Percentiles rank a stretch among this genome's conserved stretches.
These are phyloP conservation scores for Curvularia spicifera DNA, from an alignment of 2,329 filamentous ascomycete species.

Conservation along the genomic window DNA sequence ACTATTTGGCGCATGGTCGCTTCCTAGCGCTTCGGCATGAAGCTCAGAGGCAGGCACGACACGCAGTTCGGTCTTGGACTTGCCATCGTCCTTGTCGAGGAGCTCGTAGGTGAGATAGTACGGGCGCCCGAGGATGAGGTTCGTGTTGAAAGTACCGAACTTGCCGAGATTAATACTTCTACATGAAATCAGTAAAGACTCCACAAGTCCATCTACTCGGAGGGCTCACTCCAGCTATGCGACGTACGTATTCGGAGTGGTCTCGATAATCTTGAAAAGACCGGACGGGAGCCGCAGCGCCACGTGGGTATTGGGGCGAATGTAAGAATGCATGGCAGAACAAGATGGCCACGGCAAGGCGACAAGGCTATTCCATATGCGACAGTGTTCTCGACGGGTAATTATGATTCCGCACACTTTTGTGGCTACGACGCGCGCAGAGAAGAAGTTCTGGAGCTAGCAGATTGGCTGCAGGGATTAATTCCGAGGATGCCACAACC, in stretches of 20 bases:
- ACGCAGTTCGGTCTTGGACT: constrained; percentile 72
- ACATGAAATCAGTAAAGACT: constrained; percentile 17
- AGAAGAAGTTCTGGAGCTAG: constrained; percentile 12
- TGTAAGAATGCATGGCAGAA: constrained; percentile 52
- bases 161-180: constrained; percentile 90
- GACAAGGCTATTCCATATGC: constrained; percentile 20
- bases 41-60: constrained; percentile 82
- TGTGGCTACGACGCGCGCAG: constrained; percentile 1
- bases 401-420: constrained; percentile 2
- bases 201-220: constrained; percentile 6
- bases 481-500: not conserved
- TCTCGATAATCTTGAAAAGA: constrained; percentile 62
- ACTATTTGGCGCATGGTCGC: constrained; percentile 53
- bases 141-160: constrained; percentile 88
- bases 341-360: constrained; percentile 13
- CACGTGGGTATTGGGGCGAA: constrained; percentile 60
- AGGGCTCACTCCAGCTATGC: constrained; percentile 45
- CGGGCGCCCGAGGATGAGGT: constrained; percentile 87
- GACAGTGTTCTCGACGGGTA: not conserved
- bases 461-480: constrained; percentile 14
- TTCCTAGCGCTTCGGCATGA: constrained; percentile 75
- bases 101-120: constrained; percentile 93
- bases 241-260: constrained; percentile 70
- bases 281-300: constrained; percentile 66
- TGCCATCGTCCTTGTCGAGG: constrained; percentile 69